These are phyloP conservation scores for Pleoardoris graminearum DNA, from an alignment of 2,329 filamentous ascomycete genomes.

Conservation along the genomic window DNA sequence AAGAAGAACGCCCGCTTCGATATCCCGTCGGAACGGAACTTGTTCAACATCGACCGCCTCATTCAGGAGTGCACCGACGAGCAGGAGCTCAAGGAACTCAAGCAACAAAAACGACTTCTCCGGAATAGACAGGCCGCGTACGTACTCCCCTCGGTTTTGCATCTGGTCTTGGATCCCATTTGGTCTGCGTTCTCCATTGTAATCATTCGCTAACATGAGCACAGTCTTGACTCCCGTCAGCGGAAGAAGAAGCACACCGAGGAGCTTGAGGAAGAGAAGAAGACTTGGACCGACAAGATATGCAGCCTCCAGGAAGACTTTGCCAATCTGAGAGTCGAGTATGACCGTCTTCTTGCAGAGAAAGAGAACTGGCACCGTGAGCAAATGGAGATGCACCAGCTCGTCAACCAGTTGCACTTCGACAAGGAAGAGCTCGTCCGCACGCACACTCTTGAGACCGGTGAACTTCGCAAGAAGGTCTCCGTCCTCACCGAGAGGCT, in stretches of 20 bases:
- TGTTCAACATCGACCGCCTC: conserved; percentile 91
- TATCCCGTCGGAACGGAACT: conserved; percentile 89
- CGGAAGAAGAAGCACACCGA: conserved; percentile 99
- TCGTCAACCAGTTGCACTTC: conserved; percentile 74
- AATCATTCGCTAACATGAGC: conserved; percentile 42
- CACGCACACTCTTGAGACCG: conserved; percentile 84
- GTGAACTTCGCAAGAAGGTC: conserved; percentile 90
- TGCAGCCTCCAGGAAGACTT: conserved; percentile 78
- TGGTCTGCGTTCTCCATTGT: conserved; percentile 32
- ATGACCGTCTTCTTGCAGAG: conserved; percentile 51
- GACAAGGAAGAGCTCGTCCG: conserved; percentile 93
- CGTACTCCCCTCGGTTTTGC: conserved; percentile 41
- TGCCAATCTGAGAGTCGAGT: conserved; percentile 66
- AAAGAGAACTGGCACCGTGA: conserved; percentile 72
- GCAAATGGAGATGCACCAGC: conserved; percentile 73
- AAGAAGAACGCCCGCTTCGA: conserved; percentile 99
- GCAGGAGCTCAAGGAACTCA: conserved; percentile 94
- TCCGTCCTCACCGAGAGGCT: conserved; percentile 75
- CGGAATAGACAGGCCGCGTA: conserved; percentile 97
- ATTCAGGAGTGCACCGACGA: conserved; percentile 88
- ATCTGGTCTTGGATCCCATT: conserved; percentile 34
- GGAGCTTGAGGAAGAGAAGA: conserved; percentile 95
- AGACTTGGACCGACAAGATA: conserved; percentile 79
- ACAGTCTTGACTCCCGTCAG: conserved; percentile 90
- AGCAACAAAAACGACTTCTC: conserved; percentile 94